phyloP scores from a whole-genome alignment of 805 yeast species.

The Wickerhamomyces mucosus region DNA sequence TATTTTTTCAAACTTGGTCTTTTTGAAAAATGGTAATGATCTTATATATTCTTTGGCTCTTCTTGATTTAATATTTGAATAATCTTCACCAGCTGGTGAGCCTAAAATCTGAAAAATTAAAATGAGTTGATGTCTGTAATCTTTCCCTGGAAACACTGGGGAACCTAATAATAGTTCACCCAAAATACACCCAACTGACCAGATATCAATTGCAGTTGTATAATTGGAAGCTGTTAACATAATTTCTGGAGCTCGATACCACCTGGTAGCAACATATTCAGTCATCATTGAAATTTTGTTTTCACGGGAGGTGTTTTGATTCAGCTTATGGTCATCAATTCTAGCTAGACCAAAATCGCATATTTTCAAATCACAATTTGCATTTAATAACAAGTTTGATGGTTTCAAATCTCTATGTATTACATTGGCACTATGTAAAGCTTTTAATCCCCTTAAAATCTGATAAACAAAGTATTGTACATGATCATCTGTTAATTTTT shows the following conservation, averaged over 20 bases:
- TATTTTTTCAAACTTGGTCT: conserved; percentile 39
- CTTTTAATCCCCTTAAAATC: conserved; percentile 81
- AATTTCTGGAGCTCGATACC: conserved; percentile 97
- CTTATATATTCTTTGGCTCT: conserved; percentile 86
- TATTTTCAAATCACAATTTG: conserved; percentile 88
- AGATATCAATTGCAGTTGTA: conserved; percentile 90
- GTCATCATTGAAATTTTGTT: conserved; percentile 78
- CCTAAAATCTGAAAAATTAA: conserved; percentile 80
- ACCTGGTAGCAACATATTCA: conserved; percentile 94
- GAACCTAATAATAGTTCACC: conserved; percentile 83
- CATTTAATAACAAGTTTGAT: conserved; percentile 72
- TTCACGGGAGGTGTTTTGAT: conserved; percentile 37
- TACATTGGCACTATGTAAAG: conserved; percentile 89
- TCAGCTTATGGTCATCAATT: conserved; percentile 20
- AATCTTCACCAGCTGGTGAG: conserved; percentile 76
- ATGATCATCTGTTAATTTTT: conserved; percentile 81
- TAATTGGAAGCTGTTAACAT: conserved; percentile 92
- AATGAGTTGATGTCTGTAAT: conserved; percentile 85
- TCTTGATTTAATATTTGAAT: conserved; percentile 61
- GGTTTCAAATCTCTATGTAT: conserved; percentile 92
- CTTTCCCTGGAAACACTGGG: conserved; percentile 90
- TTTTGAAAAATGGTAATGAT: conserved; percentile 63
- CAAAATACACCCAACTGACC: conserved; percentile 95
- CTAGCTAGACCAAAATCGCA: conserved; percentile 92
- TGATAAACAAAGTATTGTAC: conserved; percentile 91